Evolutionary conservation across 208 protist species (phyloP).

Genomic region (Leishmania amazonensis): DNA sequence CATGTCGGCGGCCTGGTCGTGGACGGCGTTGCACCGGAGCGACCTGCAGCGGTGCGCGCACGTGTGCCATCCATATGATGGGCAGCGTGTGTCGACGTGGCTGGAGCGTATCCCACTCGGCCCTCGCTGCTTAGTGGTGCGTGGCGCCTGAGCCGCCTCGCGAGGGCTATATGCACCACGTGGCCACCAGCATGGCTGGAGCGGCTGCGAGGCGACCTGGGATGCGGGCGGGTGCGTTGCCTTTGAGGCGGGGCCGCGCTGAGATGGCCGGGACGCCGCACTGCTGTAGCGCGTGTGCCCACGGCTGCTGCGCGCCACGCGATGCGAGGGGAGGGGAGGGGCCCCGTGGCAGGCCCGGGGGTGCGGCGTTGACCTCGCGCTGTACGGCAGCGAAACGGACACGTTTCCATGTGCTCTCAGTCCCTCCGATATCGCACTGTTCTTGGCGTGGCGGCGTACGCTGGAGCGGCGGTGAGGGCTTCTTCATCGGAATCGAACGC

Average conservation of each 20-base stretch:
- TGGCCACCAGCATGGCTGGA: neutral
- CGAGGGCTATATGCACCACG: too few species aligned
- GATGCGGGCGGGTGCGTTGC: too few species aligned
- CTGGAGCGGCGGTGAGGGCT: neutral
- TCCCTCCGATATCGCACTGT: neutral
- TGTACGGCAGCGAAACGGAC: too few species aligned
- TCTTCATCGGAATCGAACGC: neutral
- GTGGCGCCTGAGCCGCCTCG: too few species aligned
- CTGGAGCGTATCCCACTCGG: neutral
- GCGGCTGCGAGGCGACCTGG: too few species aligned
- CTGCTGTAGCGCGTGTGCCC: neutral
- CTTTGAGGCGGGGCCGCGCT: too few species aligned
- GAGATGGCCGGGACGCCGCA: too few species aligned
- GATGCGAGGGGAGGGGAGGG: neutral
- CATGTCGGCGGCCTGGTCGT: neutral
- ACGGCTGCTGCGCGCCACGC: neutral
- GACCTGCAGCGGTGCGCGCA: neutral
- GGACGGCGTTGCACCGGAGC: neutral
- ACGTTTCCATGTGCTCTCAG: neutral
- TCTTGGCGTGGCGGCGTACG: neutral
- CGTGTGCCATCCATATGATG: neutral
- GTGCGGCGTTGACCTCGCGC: too few species aligned
- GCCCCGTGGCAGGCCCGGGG: neutral
- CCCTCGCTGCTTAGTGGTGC: neutral
- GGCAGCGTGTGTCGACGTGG: neutral